Percentiles rank a stretch among this genome's conserved stretches.
Conservation (phyloP, 306 rosid genomes). For the Malus sieversii region DNA sequence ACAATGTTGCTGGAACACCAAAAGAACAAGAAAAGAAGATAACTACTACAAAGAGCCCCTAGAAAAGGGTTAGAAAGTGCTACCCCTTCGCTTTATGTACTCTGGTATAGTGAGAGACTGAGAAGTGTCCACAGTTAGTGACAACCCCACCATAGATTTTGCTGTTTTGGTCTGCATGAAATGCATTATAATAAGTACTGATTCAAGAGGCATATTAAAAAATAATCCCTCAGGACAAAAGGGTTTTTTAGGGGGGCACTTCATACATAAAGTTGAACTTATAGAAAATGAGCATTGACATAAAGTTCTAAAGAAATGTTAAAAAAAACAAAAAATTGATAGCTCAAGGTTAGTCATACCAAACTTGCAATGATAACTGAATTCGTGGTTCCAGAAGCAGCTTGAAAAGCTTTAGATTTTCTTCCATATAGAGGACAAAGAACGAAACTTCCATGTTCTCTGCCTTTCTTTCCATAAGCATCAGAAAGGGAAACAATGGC, state of each 20-base stretch:
- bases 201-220: conserved; percentile 2
- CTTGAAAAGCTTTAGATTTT: conserved; percentile 91
- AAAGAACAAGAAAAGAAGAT: background rate
- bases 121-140: conserved; percentile 74
- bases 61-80: conserved; percentile 13
- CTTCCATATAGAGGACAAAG: conserved; percentile 94
- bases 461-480: conserved; percentile 61
- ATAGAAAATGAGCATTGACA: conserved; percentile 11
- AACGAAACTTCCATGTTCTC: conserved; percentile 78
- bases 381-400: conserved; percentile 76
- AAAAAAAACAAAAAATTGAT: background rate
- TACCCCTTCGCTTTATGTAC: conserved; percentile 83
- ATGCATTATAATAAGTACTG: conserved; percentile 12
- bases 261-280: conserved; percentile 10
- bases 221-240: conserved; percentile 3
- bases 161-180: conserved; percentile 86
- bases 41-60: conserved; percentile 2
- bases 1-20: background rate
- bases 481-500: conserved; percentile 74
- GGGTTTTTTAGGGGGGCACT: conserved; percentile 2
- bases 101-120: conserved; percentile 66
- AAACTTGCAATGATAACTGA: conserved; percentile 70
- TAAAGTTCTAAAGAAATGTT: background rate
- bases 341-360: conserved; percentile 44
- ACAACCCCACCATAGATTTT: conserved; percentile 75